Conservation (phyloP, 352 stramenopile species). For the Globisporangium nunn region DNA sequence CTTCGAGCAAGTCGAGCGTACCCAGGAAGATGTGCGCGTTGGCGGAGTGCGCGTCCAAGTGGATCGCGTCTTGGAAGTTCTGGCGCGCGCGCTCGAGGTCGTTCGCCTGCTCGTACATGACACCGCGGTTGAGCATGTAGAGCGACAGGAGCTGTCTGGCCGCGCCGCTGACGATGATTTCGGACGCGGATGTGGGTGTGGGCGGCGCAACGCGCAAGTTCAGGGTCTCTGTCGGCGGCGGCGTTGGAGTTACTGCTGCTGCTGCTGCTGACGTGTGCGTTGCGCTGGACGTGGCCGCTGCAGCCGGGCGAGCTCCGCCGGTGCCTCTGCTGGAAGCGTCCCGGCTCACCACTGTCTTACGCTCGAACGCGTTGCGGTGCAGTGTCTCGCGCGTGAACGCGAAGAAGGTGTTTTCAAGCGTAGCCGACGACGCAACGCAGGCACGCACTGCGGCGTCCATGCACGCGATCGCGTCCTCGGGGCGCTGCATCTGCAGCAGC, state of each 20-base stretch:
- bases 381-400: slow-evolving; percentile 44
- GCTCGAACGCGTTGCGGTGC: slow-evolving; percentile 47
- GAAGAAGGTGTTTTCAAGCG: slow-evolving; percentile 58
- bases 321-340: neutral
- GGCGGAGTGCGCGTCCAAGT: slow-evolving; percentile 61
- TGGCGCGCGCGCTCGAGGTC: slow-evolving; percentile 36
- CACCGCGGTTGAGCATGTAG: slow-evolving; percentile 67
- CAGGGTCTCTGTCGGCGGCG: neutral
- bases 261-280: neutral
- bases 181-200: neutral
- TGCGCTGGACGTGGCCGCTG: too few species aligned
- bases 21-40: slow-evolving; percentile 50
- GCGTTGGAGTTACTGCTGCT: neutral
- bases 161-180: slow-evolving; percentile 33
- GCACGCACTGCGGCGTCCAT: slow-evolving; percentile 52
- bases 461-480: slow-evolving; percentile 36
- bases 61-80: slow-evolving; percentile 53
- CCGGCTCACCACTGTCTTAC: slow-evolving; percentile 34
- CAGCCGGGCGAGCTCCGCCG: neutral
- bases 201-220: too few species aligned
- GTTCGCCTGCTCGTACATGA: slow-evolving; percentile 50
- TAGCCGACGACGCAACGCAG: slow-evolving; percentile 51
- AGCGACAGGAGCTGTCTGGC: slow-evolving; percentile 58
- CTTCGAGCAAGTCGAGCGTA: slow-evolving; percentile 43
- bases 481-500: slow-evolving; percentile 37